Base-by-base conservation (phyloP, 495 filamentous ascomycete genomes). In the Tetracladium marchalianum region DNA sequence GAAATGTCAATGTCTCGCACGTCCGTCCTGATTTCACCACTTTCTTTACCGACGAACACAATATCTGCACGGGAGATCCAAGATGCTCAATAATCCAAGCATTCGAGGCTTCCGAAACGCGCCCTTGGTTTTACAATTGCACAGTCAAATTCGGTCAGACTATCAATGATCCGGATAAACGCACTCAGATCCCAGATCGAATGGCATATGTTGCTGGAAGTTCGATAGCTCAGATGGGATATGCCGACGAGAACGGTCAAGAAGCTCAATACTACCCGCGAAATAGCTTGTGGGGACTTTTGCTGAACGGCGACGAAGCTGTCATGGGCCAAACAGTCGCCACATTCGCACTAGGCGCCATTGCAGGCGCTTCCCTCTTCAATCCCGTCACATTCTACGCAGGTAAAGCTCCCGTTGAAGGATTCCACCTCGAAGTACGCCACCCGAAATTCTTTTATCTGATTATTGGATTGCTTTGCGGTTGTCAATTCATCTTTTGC, bases 101-200 rank as follows among this genome's bases (percentile, higher is more conserved):
- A 8, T 56, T 59, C 24, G 53, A 59, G 35, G 34, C 55, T 1
- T 54, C 32, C 11, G 2, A 13, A 12, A 44, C 27, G 0, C 15
- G 46, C n/a, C 49, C 55, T 1, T 58, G 49, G 48, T 58, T 55
- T 31, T 58, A 58, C 41, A 42, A 19, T 13, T 58, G 55, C 41
- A 50, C 52, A 24, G 42, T 58, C 16, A 53, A 46, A 3, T 12
- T 59, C 13, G 41, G 46, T 5, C 8, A 34, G 1, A 53, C 51
- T 6, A 15, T 37, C 6, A 49, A 49, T 16, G 53, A 55, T 38
- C 35, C 50, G 5, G 13, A 40, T 0, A 59, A 53, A n/a, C 8
- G 51, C 1, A 52, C 52, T 10, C 44, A 27, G 24, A 41, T 59
- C n/a, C 50, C 49, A 2, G 56, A 55, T 36, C 8, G 46, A 4